Percentiles rank a stretch among this genome's conserved stretches.
Conservation (phyloP, 345 rosid species). For the Brassica napus region DNA sequence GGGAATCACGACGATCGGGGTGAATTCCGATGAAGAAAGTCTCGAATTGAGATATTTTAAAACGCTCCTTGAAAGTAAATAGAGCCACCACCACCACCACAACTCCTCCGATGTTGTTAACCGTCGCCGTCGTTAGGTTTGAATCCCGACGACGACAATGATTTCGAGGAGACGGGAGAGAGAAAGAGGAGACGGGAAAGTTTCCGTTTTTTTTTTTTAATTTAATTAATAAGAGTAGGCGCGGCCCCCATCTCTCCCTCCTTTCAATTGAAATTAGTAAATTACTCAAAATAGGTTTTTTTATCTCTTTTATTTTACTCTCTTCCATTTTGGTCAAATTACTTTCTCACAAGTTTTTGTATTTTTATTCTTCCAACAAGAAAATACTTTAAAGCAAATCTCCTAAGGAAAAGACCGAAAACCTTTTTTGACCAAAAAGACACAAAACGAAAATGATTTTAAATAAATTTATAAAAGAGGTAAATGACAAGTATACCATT, state of each 20-base stretch:
- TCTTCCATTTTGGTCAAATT: neutral
- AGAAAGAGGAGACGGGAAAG: conserved; percentile 6
- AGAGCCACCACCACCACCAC: conserved; percentile 3
- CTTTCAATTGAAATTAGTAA: conserved; percentile 34
- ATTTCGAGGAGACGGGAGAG: neutral
- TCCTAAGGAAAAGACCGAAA: too few species aligned
- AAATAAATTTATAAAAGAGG: too few species aligned
- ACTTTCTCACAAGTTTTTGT: neutral
- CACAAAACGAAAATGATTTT: too few species aligned
- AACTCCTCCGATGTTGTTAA: conserved; percentile 25
- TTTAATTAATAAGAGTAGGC: conserved; percentile 4
- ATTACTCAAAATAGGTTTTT: conserved; percentile 16
- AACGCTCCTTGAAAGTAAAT: neutral
- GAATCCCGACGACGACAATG: conserved; percentile 23
- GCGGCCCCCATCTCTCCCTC: conserved; percentile 27
- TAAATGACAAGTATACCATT: too few species aligned
- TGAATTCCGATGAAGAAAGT: conserved; percentile 20
- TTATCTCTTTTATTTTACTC: neutral
- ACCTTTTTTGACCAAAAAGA: too few species aligned
- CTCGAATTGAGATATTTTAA: neutral
- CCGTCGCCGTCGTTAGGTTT: conserved; percentile 29
- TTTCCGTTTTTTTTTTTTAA: neutral
- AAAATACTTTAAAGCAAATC: too few species aligned
- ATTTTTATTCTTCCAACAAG: too few species aligned
- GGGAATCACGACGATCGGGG: conserved; percentile 40